Evolutionary conservation across 2,329 filamentous ascomycete genomes (phyloP).

Genomic region (Penicillium corylophilum): DNA sequence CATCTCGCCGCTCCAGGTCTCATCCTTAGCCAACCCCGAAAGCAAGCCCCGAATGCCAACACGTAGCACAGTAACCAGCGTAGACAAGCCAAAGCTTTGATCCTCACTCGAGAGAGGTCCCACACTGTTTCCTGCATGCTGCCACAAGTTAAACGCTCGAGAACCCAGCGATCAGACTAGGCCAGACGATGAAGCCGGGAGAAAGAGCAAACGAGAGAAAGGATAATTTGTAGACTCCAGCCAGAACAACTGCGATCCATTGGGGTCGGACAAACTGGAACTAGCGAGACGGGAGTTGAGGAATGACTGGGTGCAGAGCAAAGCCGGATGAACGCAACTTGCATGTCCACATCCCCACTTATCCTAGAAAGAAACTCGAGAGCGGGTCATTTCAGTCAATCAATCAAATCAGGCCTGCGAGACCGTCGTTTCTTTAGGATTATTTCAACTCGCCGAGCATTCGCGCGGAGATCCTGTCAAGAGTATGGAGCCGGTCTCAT

Average conservation of each 20-base stretch:
- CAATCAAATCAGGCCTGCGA: slow-evolving; percentile 14
- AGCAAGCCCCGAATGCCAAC: slow-evolving; percentile 4
- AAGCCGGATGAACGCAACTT: slow-evolving; percentile 16
- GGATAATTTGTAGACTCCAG: slow-evolving; percentile 4
- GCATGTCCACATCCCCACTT: slow-evolving; percentile 13
- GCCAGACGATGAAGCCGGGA: slow-evolving; percentile 1
- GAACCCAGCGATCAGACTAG: neutral
- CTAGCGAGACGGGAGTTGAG: slow-evolving; percentile 12
- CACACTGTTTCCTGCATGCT: slow-evolving; percentile 38
- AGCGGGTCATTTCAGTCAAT: slow-evolving; percentile 7
- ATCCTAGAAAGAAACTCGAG: slow-evolving; percentile 4
- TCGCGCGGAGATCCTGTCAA: slow-evolving; percentile 4
- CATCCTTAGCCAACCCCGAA: slow-evolving; percentile 9
- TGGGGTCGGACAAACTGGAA: neutral
- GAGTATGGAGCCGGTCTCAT: slow-evolving; percentile 53
- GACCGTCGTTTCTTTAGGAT: slow-evolving; percentile 27
- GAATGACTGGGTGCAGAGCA: slow-evolving; percentile 10
- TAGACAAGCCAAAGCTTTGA: slow-evolving; percentile 94
- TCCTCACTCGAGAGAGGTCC: slow-evolving; percentile 91
- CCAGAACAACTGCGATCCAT: slow-evolving; percentile 12
- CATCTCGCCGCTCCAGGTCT: slow-evolving; percentile 16
- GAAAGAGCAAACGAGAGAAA: slow-evolving; percentile 11
- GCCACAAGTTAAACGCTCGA: slow-evolving; percentile 15
- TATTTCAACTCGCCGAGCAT: slow-evolving; percentile 19
- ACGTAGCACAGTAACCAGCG: slow-evolving; percentile 27